phyloP scores from a whole-genome alignment of 23 red algal genomes.

The Pyropia haitanensis region DNA sequence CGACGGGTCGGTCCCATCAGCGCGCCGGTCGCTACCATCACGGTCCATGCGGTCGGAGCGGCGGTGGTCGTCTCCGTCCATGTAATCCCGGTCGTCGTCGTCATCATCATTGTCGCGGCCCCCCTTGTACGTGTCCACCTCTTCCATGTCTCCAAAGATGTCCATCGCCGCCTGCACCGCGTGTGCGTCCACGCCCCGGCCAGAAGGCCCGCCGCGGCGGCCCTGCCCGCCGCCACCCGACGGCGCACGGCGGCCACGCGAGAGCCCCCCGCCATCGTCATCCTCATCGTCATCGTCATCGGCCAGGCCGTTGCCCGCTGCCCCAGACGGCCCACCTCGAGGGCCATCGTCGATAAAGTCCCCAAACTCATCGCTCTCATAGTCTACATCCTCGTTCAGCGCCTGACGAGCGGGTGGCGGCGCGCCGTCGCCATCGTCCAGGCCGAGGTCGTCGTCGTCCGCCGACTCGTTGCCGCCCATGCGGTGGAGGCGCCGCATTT shows the following conservation, averaged over 20 bases:
- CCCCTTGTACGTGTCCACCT: not conserved
- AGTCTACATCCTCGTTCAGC: not conserved
- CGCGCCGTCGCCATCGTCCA: not conserved
- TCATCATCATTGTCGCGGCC: too few relatives aligned
- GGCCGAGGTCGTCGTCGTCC: not conserved
- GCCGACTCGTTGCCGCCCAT: not conserved
- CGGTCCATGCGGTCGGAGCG: too few relatives aligned
- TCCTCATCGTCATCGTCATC: too few relatives aligned
- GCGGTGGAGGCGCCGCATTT: not conserved
- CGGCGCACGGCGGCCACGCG: too few relatives aligned
- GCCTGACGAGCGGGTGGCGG: not conserved
- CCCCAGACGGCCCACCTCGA: not conserved
- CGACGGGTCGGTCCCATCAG: too few relatives aligned
- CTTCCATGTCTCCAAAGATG: conserved; percentile 16
- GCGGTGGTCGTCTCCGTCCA: too few relatives aligned
- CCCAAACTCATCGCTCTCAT: conserved; percentile 11
- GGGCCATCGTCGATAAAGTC: conserved; percentile 11
- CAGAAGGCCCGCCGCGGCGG: not conserved
- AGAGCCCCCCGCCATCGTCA: too few relatives aligned
- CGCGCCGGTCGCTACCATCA: too few relatives aligned
- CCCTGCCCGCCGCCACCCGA: not conserved
- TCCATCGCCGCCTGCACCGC: conserved; percentile 5
- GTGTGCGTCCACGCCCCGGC: conserved; percentile 7
- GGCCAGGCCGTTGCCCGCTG: too few relatives aligned
- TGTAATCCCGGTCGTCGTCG: too few relatives aligned